Conservation (phyloP, 129 eudicot genomes). For the Lactuca sativa region DNA sequence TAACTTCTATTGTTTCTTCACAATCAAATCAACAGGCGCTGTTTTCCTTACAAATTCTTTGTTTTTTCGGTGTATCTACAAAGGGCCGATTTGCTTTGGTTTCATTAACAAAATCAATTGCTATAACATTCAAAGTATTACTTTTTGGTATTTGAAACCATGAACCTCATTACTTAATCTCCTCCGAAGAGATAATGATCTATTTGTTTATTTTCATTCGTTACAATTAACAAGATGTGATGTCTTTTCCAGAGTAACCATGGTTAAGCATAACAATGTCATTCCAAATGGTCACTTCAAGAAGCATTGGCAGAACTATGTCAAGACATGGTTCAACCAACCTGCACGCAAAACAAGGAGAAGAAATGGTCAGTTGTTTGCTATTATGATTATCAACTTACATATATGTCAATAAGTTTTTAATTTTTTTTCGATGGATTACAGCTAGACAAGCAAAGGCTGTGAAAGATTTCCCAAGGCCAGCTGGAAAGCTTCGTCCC, state of each 20-base stretch:
- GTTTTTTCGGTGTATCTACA: neutral
- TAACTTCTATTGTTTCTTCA: neutral
- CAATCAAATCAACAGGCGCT: neutral
- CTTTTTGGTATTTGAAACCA: neutral
- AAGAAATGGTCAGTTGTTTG: slow-evolving; percentile 51
- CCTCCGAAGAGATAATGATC: neutral
- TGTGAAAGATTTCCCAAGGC: slow-evolving; percentile 82
- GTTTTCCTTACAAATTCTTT: neutral
- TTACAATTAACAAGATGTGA: neutral
- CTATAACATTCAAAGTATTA: neutral
- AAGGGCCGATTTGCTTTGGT: neutral
- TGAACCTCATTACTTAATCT: neutral
- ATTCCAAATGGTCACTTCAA: slow-evolving; percentile 77
- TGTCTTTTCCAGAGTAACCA: slow-evolving; percentile 43
- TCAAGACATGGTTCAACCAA: slow-evolving; percentile 85
- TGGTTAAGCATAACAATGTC: slow-evolving; percentile 87
- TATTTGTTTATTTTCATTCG: neutral
- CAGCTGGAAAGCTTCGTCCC: slow-evolving; percentile 86
- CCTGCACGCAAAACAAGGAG: slow-evolving; percentile 93
- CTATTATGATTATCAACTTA: neutral
- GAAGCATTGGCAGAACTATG: slow-evolving; percentile 94
- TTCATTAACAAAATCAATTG: neutral
- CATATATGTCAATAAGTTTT: neutral
- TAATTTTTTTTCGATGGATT: neutral
- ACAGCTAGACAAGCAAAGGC: slow-evolving; percentile 83